Evolutionary conservation across 208 protist species (phyloP).

Genomic region (Trypanosomatidae sp.): DNA sequence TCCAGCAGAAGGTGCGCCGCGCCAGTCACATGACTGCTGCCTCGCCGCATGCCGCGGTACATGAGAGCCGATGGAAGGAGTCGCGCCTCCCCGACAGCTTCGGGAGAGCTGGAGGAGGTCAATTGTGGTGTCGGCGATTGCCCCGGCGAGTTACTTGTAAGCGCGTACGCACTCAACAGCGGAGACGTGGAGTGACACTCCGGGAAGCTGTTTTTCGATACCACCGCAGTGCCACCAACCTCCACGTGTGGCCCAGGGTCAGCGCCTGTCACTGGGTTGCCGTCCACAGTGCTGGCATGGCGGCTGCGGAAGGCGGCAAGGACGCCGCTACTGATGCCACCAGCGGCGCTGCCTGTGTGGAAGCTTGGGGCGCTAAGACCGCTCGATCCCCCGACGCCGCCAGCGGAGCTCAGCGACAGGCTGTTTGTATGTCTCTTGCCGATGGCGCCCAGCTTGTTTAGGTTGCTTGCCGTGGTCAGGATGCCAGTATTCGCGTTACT

Average conservation of each 20-base stretch:
- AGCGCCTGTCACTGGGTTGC: background rate
- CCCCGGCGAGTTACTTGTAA: background rate
- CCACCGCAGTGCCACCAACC: background rate
- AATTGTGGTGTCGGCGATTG: no score
- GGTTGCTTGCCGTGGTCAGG: conserved; percentile 1
- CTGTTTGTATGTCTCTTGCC: background rate
- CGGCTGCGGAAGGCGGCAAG: conserved; percentile 1
- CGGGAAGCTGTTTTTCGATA: no score
- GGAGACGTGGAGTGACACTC: background rate
- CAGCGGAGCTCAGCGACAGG: conserved; percentile 9
- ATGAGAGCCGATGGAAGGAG: background rate
- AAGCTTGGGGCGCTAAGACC: background rate
- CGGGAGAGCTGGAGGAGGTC: background rate
- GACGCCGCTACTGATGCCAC: background rate
- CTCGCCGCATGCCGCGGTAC: background rate
- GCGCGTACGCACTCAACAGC: background rate
- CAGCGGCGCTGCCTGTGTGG: background rate
- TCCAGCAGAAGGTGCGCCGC: background rate
- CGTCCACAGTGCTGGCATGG: conserved; percentile 1
- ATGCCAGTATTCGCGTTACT: conserved; percentile 7
- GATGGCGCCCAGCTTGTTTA: background rate
- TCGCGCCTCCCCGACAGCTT: background rate
- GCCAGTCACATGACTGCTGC: background rate
- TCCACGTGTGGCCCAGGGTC: background rate
- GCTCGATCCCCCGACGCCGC: conserved; percentile 4